phyloP scores from a whole-genome alignment of 768 basidiomycete species.

The Porphyrellus cyaneotinctus region DNA sequence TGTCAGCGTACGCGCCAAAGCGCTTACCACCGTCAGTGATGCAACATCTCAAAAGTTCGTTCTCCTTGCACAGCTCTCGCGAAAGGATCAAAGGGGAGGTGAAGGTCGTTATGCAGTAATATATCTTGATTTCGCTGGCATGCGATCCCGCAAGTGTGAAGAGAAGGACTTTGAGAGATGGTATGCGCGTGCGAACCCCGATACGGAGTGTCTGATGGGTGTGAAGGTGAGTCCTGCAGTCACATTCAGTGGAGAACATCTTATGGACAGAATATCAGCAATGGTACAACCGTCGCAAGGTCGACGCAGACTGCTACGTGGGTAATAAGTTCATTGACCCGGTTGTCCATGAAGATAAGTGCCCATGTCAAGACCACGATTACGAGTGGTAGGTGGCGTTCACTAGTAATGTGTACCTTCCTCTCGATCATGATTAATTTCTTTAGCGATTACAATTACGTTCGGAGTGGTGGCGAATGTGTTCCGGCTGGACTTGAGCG shows the following conservation, averaged over 20 bases:
- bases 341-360: conserved; percentile 75
- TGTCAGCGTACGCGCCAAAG: conserved; percentile 63
- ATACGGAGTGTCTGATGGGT: conserved; percentile 86
- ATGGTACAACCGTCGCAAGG: conserved; percentile 88
- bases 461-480: conserved; percentile 71
- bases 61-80: conserved; percentile 72
- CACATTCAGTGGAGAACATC: neutral
- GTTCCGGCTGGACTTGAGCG: conserved; percentile 85
- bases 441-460: conserved; percentile 82
- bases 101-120: conserved; percentile 66
- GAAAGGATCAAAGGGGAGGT: conserved; percentile 49
- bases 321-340: conserved; percentile 89
- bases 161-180: conserved; percentile 78
- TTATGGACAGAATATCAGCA: conserved; percentile 49
- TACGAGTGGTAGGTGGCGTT: conserved; percentile 78
- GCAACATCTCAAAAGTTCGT: conserved; percentile 97
- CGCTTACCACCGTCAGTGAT: conserved; percentile 87
- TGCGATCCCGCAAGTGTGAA: conserved; percentile 64
- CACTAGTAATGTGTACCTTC: neutral
- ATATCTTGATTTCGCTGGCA: conserved; percentile 77
- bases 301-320: conserved; percentile 82
- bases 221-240: conserved; percentile 61
- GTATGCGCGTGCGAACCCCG: conserved; percentile 68
- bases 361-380: conserved; percentile 80
- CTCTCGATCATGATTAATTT: neutral